phyloP scores from a whole-genome alignment of 345 rosid genomes.

The Pseudoturritis turrita region DNA sequence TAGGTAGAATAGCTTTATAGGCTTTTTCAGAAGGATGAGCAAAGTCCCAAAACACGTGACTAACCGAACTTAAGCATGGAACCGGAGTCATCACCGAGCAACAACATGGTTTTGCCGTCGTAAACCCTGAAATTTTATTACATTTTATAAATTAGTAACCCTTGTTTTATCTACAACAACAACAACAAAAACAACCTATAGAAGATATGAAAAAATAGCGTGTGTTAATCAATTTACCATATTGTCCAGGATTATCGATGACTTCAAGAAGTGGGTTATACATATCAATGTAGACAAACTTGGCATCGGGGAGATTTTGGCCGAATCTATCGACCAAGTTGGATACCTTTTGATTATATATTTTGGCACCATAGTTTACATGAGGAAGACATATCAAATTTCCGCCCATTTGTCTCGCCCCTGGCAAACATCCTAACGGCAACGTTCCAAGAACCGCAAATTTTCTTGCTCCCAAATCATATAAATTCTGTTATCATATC shows the following conservation, averaged over 20 bases:
- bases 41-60: conserved; percentile 26
- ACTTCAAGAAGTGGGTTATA: conserved; percentile 10
- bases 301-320: not conserved
- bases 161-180: not conserved
- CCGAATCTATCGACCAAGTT: conserved; percentile 7
- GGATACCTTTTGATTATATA: conserved; percentile 15
- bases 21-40: conserved; percentile 29
- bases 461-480: conserved; percentile 24
- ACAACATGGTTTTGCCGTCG: conserved; percentile 18
- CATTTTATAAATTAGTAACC: not conserved
- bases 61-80: conserved; percentile 11
- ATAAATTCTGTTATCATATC: conserved; percentile 9
- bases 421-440: conserved; percentile 31
- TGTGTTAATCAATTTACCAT: conserved; percentile 8
- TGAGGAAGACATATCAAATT: not conserved
- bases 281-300: conserved; percentile 15
- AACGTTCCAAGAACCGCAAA: conserved; percentile 21
- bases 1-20: not conserved
- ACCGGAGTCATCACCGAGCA: conserved; percentile 10
- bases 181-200: no score
- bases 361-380: conserved; percentile 6
- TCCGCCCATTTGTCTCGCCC: not conserved
- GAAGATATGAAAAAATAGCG: not conserved
- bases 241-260: not conserved
- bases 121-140: conserved; percentile 7